A percentile compares a stretch with the other conserved stretches of the same genome.
Conservation (phyloP, 331 rosid species). For the Dryas integrifolia region DNA sequence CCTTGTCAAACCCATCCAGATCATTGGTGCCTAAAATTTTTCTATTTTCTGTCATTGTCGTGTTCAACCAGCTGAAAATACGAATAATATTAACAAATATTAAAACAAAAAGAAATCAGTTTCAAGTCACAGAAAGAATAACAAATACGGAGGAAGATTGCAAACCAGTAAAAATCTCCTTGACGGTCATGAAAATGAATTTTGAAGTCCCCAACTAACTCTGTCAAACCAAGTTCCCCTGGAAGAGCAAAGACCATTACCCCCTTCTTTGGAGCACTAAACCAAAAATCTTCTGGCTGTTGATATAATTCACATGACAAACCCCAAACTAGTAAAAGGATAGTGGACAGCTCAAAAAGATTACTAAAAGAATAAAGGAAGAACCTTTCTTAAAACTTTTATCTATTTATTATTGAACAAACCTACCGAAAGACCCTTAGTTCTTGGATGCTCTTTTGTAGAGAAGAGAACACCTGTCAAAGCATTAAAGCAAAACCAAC, state of each 20-base stretch:
- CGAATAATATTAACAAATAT: conserved; percentile 2
- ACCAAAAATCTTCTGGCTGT: conserved; percentile 98
- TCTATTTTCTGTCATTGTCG: conserved; percentile 87
- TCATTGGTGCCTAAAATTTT: conserved; percentile 71
- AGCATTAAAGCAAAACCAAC: conserved; percentile 25
- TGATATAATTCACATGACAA: conserved; percentile 3
- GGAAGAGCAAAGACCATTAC: conserved; percentile 97
- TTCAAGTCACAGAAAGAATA: conserved; percentile 4
- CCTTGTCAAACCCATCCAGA: conserved; percentile 99
- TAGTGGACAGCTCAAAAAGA: conserved; percentile 12
- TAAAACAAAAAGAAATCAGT: conserved; percentile 18
- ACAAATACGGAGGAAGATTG: conserved; percentile 12
- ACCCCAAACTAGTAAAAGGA: conserved; percentile 25
- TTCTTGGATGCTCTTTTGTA: conserved; percentile 83
- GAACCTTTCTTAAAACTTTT: not conserved
- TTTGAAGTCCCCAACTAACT: conserved; percentile 88
- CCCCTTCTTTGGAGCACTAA: conserved; percentile 96
- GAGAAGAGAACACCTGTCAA: conserved; percentile 88
- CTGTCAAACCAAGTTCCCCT: conserved; percentile 98
- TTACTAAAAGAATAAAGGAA: not conserved
- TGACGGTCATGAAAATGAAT: conserved; percentile 94
- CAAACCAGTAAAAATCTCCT: conserved; percentile 96
- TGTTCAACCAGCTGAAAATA: conserved; percentile 85
- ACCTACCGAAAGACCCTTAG: conserved; percentile 90
- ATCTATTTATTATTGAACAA: conserved; percentile 20